phyloP scores from a whole-genome alignment of 2,329 filamentous ascomycete genomes.

The Orbilia quercus region DNA sequence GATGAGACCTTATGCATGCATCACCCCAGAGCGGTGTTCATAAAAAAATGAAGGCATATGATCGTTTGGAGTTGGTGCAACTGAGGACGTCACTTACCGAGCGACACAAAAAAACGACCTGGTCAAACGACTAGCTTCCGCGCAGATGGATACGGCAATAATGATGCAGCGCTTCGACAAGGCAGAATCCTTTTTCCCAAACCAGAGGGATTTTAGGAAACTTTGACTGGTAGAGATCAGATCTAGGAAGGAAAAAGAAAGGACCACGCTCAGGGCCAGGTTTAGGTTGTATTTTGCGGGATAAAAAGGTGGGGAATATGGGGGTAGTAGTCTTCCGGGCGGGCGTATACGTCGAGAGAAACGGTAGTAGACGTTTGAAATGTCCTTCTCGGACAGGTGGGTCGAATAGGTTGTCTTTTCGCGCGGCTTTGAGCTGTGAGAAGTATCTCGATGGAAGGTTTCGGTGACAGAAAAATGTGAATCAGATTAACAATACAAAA shows the following conservation, averaged over 20 bases:
- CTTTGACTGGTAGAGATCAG: no score
- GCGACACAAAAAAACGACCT: constrained; percentile 38
- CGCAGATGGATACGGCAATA: constrained; percentile 42
- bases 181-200: constrained; percentile 24
- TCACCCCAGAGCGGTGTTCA: constrained; percentile 25
- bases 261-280: no score
- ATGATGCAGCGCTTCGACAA: constrained; percentile 44
- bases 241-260: constrained; percentile 42
- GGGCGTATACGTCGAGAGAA: background rate
- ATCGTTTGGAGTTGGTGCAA: constrained; percentile 37
- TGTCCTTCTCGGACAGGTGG: constrained; percentile 35
- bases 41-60: constrained; percentile 41
- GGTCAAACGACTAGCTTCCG: constrained; percentile 55
- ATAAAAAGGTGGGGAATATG: constrained; percentile 43
- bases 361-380: background rate
- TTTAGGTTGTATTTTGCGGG: constrained; percentile 25
- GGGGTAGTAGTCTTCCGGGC: no score
- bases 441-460: constrained; percentile 19
- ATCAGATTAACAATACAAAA: constrained; percentile 36
- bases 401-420: background rate
- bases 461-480: constrained; percentile 24
- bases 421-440: constrained; percentile 1
- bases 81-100: constrained; percentile 55
- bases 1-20: constrained; percentile 46
- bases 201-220: constrained; percentile 31